These are phyloP conservation scores for Candida tunisiensis DNA, from an alignment of 1,139 yeast species.

Conservation along the genomic window DNA sequence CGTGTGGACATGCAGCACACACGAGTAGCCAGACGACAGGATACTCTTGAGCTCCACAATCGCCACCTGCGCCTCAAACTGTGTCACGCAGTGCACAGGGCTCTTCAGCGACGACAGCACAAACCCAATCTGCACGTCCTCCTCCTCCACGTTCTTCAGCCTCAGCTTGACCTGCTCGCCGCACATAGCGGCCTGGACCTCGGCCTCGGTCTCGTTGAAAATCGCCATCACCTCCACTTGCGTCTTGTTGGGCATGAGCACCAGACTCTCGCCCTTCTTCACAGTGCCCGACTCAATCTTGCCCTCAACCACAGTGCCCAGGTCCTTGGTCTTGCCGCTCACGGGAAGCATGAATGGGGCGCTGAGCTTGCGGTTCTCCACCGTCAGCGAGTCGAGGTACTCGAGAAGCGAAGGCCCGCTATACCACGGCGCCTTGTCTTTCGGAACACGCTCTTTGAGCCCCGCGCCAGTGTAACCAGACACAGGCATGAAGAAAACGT, in stretches of 20 bases:
- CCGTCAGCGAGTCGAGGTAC: slow-evolving; percentile 68
- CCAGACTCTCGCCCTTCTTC: slow-evolving; percentile 55
- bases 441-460: slow-evolving; percentile 65
- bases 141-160: slow-evolving; percentile 93
- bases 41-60: slow-evolving; percentile 91
- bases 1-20: slow-evolving; percentile 98
- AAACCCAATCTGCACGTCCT: slow-evolving; percentile 82
- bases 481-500: slow-evolving; percentile 87
- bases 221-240: slow-evolving; percentile 73
- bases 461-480: slow-evolving; percentile 98
- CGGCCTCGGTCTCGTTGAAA: slow-evolving; percentile 90
- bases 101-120: slow-evolving; percentile 71
- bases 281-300: slow-evolving; percentile 92
- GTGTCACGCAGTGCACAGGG: slow-evolving; percentile 85
- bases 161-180: slow-evolving; percentile 96
- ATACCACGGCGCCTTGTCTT: slow-evolving; percentile 80
- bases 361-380: slow-evolving; percentile 70
- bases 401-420: slow-evolving; percentile 83
- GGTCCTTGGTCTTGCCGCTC: slow-evolving; percentile 85
- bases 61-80: slow-evolving; percentile 92
- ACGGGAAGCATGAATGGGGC: slow-evolving; percentile 97
- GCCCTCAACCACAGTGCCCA: slow-evolving; percentile 97
- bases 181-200: slow-evolving; percentile 75
- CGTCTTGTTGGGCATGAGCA: slow-evolving; percentile 85
- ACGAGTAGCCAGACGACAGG: slow-evolving; percentile 86